Evolutionary conservation across 2,329 filamentous ascomycete genomes (phyloP).

Genomic region (Elsinoe necatrix): DNA sequence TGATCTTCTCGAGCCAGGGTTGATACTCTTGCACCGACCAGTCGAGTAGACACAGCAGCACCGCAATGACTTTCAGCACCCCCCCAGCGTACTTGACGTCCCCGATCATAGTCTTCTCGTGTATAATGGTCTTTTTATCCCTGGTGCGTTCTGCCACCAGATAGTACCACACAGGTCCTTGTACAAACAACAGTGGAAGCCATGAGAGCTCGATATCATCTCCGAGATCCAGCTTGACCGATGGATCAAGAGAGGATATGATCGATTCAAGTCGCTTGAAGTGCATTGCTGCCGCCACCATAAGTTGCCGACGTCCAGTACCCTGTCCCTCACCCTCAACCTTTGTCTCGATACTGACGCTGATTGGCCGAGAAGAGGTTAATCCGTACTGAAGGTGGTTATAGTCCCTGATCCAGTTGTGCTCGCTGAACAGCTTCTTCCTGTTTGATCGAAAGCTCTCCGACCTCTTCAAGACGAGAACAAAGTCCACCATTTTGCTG

Average conservation of each 20-base stretch:
- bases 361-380: background rate
- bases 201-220: background rate
- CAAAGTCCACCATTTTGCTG: background rate
- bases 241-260: no score
- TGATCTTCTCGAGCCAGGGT: background rate
- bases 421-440: background rate
- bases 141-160: background rate
- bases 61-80: background rate
- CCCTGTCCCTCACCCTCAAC: background rate
- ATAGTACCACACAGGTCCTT: background rate
- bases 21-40: background rate
- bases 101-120: background rate
- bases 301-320: background rate
- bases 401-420: background rate
- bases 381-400: background rate
- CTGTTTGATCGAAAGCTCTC: background rate
- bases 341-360: background rate
- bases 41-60: background rate
- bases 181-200: background rate
- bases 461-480: background rate
- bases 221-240: no score
- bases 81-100: background rate
- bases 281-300: background rate
- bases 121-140: background rate
- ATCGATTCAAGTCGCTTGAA: background rate